Base-by-base conservation (phyloP, 192 early-diverging fungal species). In the Entomortierella beljakovae region DNA sequence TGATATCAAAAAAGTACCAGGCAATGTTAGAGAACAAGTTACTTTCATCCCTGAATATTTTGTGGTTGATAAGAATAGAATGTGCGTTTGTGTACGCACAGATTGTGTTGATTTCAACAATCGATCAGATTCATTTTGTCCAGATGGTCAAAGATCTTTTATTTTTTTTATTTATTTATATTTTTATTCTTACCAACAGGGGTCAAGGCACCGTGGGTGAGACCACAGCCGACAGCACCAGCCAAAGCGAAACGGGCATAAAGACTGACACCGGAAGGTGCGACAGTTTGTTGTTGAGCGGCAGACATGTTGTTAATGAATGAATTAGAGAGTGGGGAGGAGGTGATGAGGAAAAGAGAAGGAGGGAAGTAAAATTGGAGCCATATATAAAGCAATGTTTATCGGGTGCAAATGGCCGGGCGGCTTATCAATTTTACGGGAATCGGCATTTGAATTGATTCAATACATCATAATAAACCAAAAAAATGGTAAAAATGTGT, bases 201-300 rank as follows among this genome's bases (percentile, higher is more conserved):
- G 58, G 81, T 82, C 75, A 88, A 74, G 64, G 83, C 87, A 82
- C 87, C 87, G 82, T 88, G 87, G 63, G 87, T 88, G 80, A 88
- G 71, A 76, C 76, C 80, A 71, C 87, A 88, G 77, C 87, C 85
- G 60, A 88, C 55, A 49, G 87, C 87, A 76, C 87, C 87, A 53
- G 87, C 85, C 42, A 88, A 70, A 52, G 87, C 87, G 73, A 85
- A 88, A 67, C 87, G 85, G 35, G 85, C 71, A 57, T 88, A 88
- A 32, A 88, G 81, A 46, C 26, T 31, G 58, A 70, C 82, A 66
- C 87, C 87, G 62, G 87, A 84, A 58, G 84, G 82, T 58, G 74
- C 64, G 23, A 74, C 72, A 59, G 73, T 71, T 62, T 79, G 82
- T 43, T 60, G 68, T 63, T 74, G 75, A 48, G 70, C 38, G 56